Evolutionary conservation across 1,139 yeast species (phyloP), one percentile per base, ranked within the genome.

Genomic region (Nakaseomyces sp.): DNA sequence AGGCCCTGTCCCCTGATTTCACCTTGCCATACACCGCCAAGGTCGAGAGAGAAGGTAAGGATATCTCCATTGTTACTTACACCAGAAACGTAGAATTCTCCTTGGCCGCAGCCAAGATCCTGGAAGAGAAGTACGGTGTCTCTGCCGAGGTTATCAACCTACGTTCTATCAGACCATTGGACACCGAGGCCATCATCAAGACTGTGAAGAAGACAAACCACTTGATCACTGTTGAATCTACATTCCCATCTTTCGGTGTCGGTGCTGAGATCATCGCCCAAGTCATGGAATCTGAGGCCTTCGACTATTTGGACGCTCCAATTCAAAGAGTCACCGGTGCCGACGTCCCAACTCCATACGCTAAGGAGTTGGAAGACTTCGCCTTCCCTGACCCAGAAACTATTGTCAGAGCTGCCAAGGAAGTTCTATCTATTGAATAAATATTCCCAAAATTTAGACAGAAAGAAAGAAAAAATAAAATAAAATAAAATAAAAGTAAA

Each of bases 271-370:
- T 93, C 61, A 81, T 91, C 65, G 98, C 97, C 51, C 96, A 88
- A 71, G 76, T 93, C 64, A 88, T 91, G 96, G 99, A 93, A 73
- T 80, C 95, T 45, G 97, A 89, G 70, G 97, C 95, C 46, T 91
- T 91, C 58, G 98, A 93, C 71, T 86, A 88, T 77, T 79, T 93
- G 68, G 99, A 93, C 69, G 95, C 98, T 51, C 99, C 99, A 57
- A 91, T 91, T 56, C 95, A 84, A 72, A 87, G 98, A 76, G 93
- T 89, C 61, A 93, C 98, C 49, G 98, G 98, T 68, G 94, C 97
- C 65, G 99, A 93, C 72, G 96, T 89, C 31, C 98, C 99, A 66
- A 93, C 98, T 57, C 99, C 99, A 54, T 93, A 93, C 67, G 96
- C 96, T 57, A 78, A 81, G 69, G 93, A 84, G 71, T 79, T 93